A percentile compares a stretch with the other conserved stretches of the same genome.
Evolutionary conservation across 139 green algal species (phyloP).

Genomic region (Trebouxia sp.): DNA sequence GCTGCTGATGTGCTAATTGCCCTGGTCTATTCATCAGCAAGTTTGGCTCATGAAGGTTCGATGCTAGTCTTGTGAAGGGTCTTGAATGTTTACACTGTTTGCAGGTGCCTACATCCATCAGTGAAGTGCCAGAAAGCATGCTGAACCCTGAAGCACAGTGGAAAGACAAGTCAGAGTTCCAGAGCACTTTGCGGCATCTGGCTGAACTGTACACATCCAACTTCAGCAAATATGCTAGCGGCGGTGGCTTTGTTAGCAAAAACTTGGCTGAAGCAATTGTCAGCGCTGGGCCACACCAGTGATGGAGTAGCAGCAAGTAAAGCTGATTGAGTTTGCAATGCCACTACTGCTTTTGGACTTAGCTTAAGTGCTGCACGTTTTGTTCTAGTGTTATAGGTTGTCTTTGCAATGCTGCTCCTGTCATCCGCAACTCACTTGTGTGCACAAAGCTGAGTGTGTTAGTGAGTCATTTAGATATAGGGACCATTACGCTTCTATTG

Average conservation of each 20-base stretch:
- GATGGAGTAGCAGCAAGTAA: slow-evolving; percentile 3
- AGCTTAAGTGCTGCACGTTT: no score
- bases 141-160: slow-evolving; percentile 70
- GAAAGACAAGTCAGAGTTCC: slow-evolving; percentile 63
- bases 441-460: no score
- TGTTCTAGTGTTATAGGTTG: no score
- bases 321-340: no score
- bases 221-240: slow-evolving; percentile 60
- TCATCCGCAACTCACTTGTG: no score
- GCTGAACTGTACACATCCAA: slow-evolving; percentile 55
- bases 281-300: slow-evolving; percentile 48
- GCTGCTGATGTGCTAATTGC: not conserved
- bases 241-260: slow-evolving; percentile 58
- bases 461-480: no score
- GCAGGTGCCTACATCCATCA: slow-evolving; percentile 59
- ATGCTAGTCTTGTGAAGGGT: not conserved
- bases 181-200: slow-evolving; percentile 64
- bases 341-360: no score
- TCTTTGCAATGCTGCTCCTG: no score
- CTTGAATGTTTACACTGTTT: slow-evolving; percentile 1
- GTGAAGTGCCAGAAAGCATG: slow-evolving; percentile 73
- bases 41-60: not conserved
- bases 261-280: slow-evolving; percentile 58
- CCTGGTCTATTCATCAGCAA: not conserved
- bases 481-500: no score